Evolutionary conservation across 2,329 filamentous ascomycete species (phyloP).

Genomic region (Alternaria sp.): DNA sequence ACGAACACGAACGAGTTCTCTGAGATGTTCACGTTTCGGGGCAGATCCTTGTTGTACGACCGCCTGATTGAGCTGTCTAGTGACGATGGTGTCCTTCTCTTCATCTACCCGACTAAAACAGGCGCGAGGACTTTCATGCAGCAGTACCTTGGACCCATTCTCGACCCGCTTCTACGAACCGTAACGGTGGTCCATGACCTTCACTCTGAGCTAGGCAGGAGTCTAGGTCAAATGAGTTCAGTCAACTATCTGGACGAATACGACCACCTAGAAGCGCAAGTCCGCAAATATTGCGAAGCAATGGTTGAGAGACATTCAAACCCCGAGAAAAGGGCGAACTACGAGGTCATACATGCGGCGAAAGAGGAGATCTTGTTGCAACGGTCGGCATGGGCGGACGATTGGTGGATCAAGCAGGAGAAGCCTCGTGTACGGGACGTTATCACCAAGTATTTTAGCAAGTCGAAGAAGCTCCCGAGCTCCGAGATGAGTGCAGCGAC

Average conservation of each 20-base stretch:
- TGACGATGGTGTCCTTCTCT: conserved; percentile 65
- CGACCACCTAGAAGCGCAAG: conserved; percentile 55
- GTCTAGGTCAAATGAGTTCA: conserved; percentile 63
- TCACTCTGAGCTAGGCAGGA: conserved; percentile 64
- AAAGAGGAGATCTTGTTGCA: conserved; percentile 62
- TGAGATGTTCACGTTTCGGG: conserved; percentile 64
- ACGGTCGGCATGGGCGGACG: conserved; percentile 64
- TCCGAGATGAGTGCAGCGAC: conserved; percentile 62
- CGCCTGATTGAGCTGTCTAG: conserved; percentile 68
- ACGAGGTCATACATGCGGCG: conserved; percentile 60
- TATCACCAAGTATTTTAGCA: conserved; percentile 56
- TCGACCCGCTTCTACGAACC: conserved; percentile 68
- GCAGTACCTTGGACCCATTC: conserved; percentile 67
- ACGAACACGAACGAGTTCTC: conserved; percentile 66
- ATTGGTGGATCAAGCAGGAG: conserved; percentile 73
- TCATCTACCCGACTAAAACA: conserved; percentile 68
- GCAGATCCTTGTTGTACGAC: conserved; percentile 66
- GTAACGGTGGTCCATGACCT: conserved; percentile 67
- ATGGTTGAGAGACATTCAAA: conserved; percentile 43
- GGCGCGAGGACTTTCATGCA: conserved; percentile 67
- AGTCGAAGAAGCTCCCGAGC: conserved; percentile 53
- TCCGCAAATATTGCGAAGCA: conserved; percentile 41
- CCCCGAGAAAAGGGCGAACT: conserved; percentile 43
- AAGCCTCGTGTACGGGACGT: conserved; percentile 66
- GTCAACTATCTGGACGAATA: conserved; percentile 65